Conservation (phyloP, 2,329 filamentous ascomycete species). For the Hortaea werneckii region DNA sequence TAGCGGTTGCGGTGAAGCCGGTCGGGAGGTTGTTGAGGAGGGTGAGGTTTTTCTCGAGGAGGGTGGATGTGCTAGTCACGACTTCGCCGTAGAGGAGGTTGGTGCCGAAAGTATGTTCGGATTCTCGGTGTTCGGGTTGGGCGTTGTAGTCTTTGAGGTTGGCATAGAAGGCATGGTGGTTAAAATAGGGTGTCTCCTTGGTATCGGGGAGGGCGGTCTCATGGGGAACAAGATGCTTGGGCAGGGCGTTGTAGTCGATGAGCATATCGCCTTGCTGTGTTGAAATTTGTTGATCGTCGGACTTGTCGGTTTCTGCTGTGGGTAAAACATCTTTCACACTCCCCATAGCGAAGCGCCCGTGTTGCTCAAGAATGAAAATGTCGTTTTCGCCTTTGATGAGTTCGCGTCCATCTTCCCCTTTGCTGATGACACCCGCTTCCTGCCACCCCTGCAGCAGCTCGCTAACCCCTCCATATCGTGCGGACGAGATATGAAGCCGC, state of each 20-base stretch:
- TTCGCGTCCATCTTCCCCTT: slow-evolving; percentile 47
- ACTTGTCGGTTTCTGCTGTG: neutral
- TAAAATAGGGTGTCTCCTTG: slow-evolving; percentile 74
- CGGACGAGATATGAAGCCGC: slow-evolving; percentile 67
- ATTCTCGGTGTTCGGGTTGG: slow-evolving; percentile 26
- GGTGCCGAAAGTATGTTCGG: slow-evolving; percentile 59
- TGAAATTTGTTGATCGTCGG: slow-evolving; percentile 10
- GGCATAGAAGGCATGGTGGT: slow-evolving; percentile 68
- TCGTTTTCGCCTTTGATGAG: slow-evolving; percentile 74
- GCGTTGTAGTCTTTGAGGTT: slow-evolving; percentile 58
- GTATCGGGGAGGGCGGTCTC: slow-evolving; percentile 55
- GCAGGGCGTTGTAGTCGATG: slow-evolving; percentile 61
- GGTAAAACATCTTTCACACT: slow-evolving; percentile 15
- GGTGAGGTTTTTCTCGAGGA: slow-evolving; percentile 83
- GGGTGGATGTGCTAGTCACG: slow-evolving; percentile 84
- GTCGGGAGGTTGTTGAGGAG: slow-evolving; percentile 66
- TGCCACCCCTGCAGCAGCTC: slow-evolving; percentile 57
- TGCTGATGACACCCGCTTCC: slow-evolving; percentile 52
- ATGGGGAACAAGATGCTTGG: slow-evolving; percentile 67
- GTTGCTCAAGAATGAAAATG: slow-evolving; percentile 62
- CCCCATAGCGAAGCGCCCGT: slow-evolving; percentile 37
- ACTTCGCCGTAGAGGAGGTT: slow-evolving; percentile 81
- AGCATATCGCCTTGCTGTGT: slow-evolving; percentile 44
- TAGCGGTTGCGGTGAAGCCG: slow-evolving; percentile 82
- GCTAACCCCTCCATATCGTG: slow-evolving; percentile 53